Conservation (phyloP, 2,329 filamentous ascomycete species). For the Coleophoma crateriformis region DNA sequence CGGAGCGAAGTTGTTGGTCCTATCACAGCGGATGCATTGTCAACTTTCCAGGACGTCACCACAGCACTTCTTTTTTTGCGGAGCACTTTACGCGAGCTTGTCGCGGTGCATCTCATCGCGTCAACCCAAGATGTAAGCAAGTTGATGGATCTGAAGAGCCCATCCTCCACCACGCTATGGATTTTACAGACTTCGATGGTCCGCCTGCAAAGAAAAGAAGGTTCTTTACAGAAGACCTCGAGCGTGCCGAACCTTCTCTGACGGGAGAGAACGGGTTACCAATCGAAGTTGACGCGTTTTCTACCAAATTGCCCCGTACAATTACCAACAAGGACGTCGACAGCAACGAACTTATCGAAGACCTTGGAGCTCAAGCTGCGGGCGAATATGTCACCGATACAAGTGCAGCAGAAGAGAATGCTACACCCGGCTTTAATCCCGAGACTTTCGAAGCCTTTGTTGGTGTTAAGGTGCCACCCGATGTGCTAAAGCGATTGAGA, state of each 20-base stretch:
- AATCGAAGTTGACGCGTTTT: slow-evolving; percentile 22
- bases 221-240: slow-evolving; percentile 35
- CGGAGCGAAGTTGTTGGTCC: too few relatives aligned
- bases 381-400: background rate
- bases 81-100: slow-evolving; percentile 4
- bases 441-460: slow-evolving; percentile 54
- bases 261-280: slow-evolving; percentile 11
- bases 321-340: background rate
- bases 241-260: slow-evolving; percentile 15
- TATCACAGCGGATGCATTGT: too few relatives aligned
- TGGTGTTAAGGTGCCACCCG: slow-evolving; percentile 46
- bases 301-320: background rate
- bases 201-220: slow-evolving; percentile 41
- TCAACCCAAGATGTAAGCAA: too few relatives aligned
- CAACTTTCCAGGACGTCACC: slow-evolving; percentile 6
- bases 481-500: slow-evolving; percentile 44
- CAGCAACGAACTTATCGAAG: background rate
- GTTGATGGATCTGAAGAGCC: too few relatives aligned
- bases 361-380: background rate
- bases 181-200: slow-evolving; percentile 30
- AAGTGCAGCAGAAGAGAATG: slow-evolving; percentile 16
- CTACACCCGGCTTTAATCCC: slow-evolving; percentile 41
- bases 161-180: slow-evolving; percentile 20
- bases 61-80: slow-evolving; percentile 7
- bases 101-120: slow-evolving; percentile 16